phyloP scores from a whole-genome alignment of 2,329 filamentous ascomycete species.

The Colletotrichum godetiae region DNA sequence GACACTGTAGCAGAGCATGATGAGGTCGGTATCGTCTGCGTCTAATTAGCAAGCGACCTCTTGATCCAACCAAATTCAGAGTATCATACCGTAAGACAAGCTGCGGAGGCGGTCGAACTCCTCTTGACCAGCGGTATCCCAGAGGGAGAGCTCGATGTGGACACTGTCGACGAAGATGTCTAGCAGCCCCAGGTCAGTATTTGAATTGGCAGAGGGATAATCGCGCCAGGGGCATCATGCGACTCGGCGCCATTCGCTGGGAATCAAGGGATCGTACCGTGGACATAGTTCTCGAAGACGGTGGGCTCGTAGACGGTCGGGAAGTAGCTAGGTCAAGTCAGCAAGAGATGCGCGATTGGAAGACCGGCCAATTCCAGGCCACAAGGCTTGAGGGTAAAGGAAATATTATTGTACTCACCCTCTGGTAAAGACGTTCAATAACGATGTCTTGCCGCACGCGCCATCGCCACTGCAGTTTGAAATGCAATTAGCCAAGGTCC shows the following conservation, averaged over 20 bases:
- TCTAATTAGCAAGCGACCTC: neutral
- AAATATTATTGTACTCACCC: slow-evolving; percentile 70
- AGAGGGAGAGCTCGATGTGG: slow-evolving; percentile 96
- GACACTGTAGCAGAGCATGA: slow-evolving; percentile 99
- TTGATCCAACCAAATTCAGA: neutral
- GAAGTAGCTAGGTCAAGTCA: slow-evolving; percentile 76
- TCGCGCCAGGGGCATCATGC: neutral
- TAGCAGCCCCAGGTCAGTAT: slow-evolving; percentile 47
- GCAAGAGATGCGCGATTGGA: neutral
- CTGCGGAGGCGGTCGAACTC: slow-evolving; percentile 97
- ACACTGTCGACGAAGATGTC: slow-evolving; percentile 98
- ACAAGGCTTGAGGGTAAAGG: neutral
- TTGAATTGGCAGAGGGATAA: neutral
- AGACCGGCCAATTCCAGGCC: neutral
- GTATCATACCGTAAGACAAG: slow-evolving; percentile 83
- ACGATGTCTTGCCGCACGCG: slow-evolving; percentile 95
- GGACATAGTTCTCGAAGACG: slow-evolving; percentile 99
- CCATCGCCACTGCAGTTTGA: slow-evolving; percentile 79
- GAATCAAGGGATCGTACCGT: slow-evolving; percentile 70
- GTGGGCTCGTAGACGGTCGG: slow-evolving; percentile 98
- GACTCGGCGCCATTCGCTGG: neutral
- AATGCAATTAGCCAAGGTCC: slow-evolving; percentile 28
- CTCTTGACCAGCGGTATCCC: slow-evolving; percentile 98
- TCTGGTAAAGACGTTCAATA: slow-evolving; percentile 98
- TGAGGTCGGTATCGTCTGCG: slow-evolving; percentile 87